A percentile compares a stretch with the other conserved stretches of the same genome.
Conservation (phyloP, 2,329 filamentous ascomycete species). For the Pseudogymnoascus sp. region DNA sequence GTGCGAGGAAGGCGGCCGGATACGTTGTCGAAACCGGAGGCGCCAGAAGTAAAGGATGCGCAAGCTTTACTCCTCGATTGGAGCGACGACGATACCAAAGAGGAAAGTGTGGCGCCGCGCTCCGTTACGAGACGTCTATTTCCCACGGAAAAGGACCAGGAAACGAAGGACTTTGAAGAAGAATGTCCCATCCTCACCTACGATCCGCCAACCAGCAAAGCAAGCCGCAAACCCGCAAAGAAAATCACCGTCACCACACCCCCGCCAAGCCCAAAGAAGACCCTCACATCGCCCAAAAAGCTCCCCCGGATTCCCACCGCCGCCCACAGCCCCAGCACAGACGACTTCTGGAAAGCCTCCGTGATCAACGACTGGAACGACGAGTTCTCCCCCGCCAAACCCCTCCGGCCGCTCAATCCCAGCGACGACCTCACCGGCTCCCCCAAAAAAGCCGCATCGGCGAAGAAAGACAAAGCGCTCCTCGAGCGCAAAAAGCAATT, state of each 20-base stretch:
- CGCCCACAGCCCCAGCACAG: conserved; percentile 43
- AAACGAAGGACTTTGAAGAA: neutral
- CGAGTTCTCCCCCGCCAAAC: conserved; percentile 45
- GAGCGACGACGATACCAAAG: neutral
- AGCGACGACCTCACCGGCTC: neutral
- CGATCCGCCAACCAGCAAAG: neutral
- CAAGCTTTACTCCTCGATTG: neutral
- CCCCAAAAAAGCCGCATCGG: conserved; percentile 24
- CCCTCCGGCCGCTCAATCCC: conserved; percentile 13
- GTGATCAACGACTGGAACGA: conserved; percentile 57
- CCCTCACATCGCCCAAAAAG: conserved; percentile 8
- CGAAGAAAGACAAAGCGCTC: conserved; percentile 28
- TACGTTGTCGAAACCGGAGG: neutral
- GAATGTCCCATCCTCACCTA: neutral
- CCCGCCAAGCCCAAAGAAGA: conserved; percentile 20
- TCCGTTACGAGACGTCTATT: neutral
- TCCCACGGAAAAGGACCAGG: neutral
- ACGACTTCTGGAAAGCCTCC: conserved; percentile 52
- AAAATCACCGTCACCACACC: neutral
- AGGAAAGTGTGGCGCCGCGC: neutral
- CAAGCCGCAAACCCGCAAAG: neutral
- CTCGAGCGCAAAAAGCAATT: conserved; percentile 50
- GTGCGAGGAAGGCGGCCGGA: conserved; percentile 19
- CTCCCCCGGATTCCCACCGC: conserved; percentile 40
- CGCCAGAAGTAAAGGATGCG: neutral